Percentiles rank a stretch among this genome's conserved stretches.
These are phyloP conservation scores for Leccinum huronense DNA, from an alignment of 1,284 basidiomycete species.

Conservation along the genomic window DNA sequence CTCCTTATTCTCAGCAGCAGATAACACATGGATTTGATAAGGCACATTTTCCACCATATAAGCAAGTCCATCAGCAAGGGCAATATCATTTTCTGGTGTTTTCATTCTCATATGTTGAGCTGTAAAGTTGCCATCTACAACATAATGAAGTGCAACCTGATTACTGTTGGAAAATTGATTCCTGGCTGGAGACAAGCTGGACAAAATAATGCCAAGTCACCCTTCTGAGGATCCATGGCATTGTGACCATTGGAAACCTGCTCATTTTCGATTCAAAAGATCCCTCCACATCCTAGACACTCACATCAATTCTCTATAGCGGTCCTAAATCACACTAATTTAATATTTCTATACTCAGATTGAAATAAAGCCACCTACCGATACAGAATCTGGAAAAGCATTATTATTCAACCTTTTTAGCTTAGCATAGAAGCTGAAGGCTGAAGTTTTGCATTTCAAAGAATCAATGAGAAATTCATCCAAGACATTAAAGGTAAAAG, in stretches of 20 bases:
- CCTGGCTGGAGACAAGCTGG: slow-evolving; percentile 15
- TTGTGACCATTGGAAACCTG: slow-evolving; percentile 12
- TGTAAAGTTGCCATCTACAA: slow-evolving; percentile 21
- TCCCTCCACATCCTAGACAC: slow-evolving; percentile 11
- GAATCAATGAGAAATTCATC: slow-evolving; percentile 30
- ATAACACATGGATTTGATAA: slow-evolving; percentile 13
- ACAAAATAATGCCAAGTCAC: slow-evolving; percentile 13
- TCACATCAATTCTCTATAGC: neutral
- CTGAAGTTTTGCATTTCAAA: slow-evolving; percentile 31
- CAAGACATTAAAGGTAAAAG: slow-evolving; percentile 32
- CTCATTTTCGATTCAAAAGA: slow-evolving; percentile 8
- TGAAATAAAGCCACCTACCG: slow-evolving; percentile 15
- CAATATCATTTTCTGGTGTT: slow-evolving; percentile 14
- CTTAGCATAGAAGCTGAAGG: slow-evolving; percentile 30
- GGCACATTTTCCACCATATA: slow-evolving; percentile 15
- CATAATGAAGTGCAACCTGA: slow-evolving; percentile 3
- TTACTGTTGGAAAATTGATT: slow-evolving; percentile 7
- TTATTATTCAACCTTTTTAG: slow-evolving; percentile 27
- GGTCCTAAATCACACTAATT: neutral
- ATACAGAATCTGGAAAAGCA: slow-evolving; percentile 24
- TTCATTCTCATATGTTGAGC: slow-evolving; percentile 18
- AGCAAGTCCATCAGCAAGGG: slow-evolving; percentile 12
- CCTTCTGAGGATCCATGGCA: neutral
- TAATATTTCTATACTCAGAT: neutral
- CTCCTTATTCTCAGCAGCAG: slow-evolving; percentile 5